Base-by-base conservation (phyloP, 2,329 filamentous ascomycete genomes). In the Nigrospora sphaerica region DNA sequence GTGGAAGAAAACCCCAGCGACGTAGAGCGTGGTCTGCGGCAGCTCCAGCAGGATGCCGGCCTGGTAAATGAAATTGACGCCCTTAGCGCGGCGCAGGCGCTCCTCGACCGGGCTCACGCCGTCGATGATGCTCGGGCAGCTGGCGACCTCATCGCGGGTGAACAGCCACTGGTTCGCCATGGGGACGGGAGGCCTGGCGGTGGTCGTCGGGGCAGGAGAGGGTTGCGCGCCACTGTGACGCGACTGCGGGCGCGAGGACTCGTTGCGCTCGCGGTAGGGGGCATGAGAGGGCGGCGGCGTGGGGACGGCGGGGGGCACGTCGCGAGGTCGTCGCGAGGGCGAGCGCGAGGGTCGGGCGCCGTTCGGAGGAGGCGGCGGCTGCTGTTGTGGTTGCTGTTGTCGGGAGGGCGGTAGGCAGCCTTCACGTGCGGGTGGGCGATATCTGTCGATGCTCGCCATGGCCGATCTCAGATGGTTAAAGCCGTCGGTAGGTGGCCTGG, bases 31-130 rank as follows among this genome's bases (percentile, higher is more conserved):
- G 46, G 93, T 81, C 65, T 96, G 91, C 12, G 92, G 92, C 42
- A 97, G 73, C 62, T 95, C 92, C 44, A 97, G 78, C 72, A 95
- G 83, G 54, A 95, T 88, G 53, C 92, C 93, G 39, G 92, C 89
- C 65, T 96, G 91, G 52, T 89, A 85, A 58, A 98, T 95, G 68
- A 98, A 98, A 65, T 95, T 95, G 61, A 96, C 85, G 40, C 93
- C 92, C 65, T 97, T 97, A 50, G 87, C 85, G 46, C 93, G 81
- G 48, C 87, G 77, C 53, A 86, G 77, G 51, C 88, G 78, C 69
- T 97, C 93, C 61, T 93, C 84, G 31, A 83, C 79, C 4, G 83
- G 75, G 10, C 81, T 65, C 62, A 97, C 80, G 18, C 92, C 92
- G 55, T 95, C 88, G 13, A 90, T 68, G 49, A 95, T 83, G 44